phyloP scores from a whole-genome alignment of 768 basidiomycete species.

The Phylloporus arenicola region DNA sequence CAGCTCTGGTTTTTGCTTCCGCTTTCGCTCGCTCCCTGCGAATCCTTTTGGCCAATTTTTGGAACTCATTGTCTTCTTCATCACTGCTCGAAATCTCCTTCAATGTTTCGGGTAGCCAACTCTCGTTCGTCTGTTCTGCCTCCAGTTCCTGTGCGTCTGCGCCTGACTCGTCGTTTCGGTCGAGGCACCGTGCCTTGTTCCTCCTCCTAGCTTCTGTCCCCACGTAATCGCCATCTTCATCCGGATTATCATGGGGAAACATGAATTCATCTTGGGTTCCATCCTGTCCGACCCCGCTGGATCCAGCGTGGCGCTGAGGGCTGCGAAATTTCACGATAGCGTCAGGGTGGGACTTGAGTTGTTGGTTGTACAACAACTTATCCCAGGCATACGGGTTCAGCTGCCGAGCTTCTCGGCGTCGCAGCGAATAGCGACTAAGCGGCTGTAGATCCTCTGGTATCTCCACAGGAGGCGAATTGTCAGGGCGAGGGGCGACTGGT shows the following conservation, averaged over 20 bases:
- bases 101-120: constrained; percentile 34
- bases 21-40: constrained; percentile 27
- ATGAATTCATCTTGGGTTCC: constrained; percentile 31
- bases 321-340: constrained; percentile 55
- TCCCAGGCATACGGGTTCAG: constrained; percentile 60
- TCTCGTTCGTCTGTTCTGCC: constrained; percentile 1
- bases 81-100: constrained; percentile 38
- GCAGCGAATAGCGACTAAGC: constrained; percentile 46
- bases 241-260: constrained; percentile 14
- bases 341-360: constrained; percentile 53
- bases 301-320: constrained; percentile 26
- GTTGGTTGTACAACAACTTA: constrained; percentile 44
- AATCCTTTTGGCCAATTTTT: constrained; percentile 30
- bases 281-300: constrained; percentile 24
- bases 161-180: neutral
- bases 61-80: constrained; percentile 35
- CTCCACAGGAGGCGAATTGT: constrained; percentile 2
- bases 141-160: neutral
- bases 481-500: neutral
- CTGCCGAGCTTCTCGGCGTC: constrained; percentile 51
- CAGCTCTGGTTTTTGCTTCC: constrained; percentile 15
- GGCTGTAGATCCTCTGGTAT: constrained; percentile 17
- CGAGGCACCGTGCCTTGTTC: constrained; percentile 3
- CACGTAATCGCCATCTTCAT: constrained; percentile 27
- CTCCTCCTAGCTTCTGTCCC: constrained; percentile 8